Evolutionary conservation across 352 stramenopile species (phyloP).

Genomic region (Globisporangium spiculum): DNA sequence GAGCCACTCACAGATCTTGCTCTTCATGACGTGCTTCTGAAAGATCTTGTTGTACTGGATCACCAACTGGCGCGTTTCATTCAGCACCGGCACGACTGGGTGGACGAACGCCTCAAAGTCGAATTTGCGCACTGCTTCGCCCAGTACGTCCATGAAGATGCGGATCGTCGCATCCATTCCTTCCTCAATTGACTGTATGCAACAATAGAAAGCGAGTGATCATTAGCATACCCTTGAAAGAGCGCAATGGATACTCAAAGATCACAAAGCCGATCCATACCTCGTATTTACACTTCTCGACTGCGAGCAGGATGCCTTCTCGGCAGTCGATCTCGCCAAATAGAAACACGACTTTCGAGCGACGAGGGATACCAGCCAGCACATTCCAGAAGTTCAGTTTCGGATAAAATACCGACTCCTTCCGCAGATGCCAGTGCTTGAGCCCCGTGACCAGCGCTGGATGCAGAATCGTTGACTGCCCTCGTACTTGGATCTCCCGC

Average conservation of each 20-base stretch:
- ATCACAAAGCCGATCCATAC: slow-evolving; percentile 21
- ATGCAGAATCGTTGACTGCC: slow-evolving; percentile 22
- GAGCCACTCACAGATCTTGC: slow-evolving; percentile 72
- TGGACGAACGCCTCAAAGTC: slow-evolving; percentile 80
- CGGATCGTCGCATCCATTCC: slow-evolving; percentile 74
- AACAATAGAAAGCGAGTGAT: neutral
- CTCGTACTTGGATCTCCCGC: slow-evolving; percentile 46
- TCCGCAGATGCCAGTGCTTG: slow-evolving; percentile 92
- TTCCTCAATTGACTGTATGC: slow-evolving; percentile 58
- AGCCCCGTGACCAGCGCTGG: slow-evolving; percentile 90
- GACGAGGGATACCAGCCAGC: slow-evolving; percentile 44
- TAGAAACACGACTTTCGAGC: slow-evolving; percentile 85
- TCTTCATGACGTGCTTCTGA: slow-evolving; percentile 32
- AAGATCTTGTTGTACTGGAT: slow-evolving; percentile 84
- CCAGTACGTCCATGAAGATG: slow-evolving; percentile 78
- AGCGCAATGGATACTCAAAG: neutral
- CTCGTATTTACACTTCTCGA: slow-evolving; percentile 88
- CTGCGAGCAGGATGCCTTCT: slow-evolving; percentile 88
- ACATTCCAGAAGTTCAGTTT: slow-evolving; percentile 89
- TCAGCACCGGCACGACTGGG: slow-evolving; percentile 85
- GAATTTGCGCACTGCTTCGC: slow-evolving; percentile 47
- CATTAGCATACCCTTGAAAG: neutral
- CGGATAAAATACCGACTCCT: slow-evolving; percentile 89
- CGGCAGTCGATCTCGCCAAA: slow-evolving; percentile 96
- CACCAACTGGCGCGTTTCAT: slow-evolving; percentile 84